Base-by-base conservation (phyloP, 148 eudicot genomes). In the Nepenthes mirabilis region DNA sequence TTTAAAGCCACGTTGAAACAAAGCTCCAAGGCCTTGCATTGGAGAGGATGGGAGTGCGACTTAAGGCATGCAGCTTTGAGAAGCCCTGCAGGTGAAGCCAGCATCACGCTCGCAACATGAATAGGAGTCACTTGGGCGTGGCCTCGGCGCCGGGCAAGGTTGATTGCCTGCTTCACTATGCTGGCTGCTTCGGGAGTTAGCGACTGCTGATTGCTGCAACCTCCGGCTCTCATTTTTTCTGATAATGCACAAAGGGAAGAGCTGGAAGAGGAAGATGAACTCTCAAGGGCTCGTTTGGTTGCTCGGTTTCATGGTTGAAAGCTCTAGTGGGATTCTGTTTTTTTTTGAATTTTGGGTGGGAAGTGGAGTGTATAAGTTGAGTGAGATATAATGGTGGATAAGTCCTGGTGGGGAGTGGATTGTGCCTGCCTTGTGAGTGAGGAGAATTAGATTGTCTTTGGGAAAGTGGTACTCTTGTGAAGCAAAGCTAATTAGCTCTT, bases 111-210 rank as follows among this genome's bases (percentile, higher is more conserved):
- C 2, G 95, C 97, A 1, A 91, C 91, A 48, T 91, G 97, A 43
- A 91, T 81, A 6, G 97, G 97, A 1, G 93, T 87, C 4, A 91
- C 95, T 63, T 91, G 97, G 8, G 97, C 80, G 72, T 91, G 95
- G 33, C 97, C 95, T 60, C 95, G 51, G 48, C 95, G 57, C 34
- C 84, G 79, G 0, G 95, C 95, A 1, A 91, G 77, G 73, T 37
- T 79, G 40, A 87, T 68, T 14, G 97, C 93, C 74, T 87, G 97
- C 70, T 81, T 91, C 1, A 91, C 95, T 13, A 78, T 68, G 33
- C 69, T 66, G 2, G 81, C 75, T 5, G 97, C 80, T 43, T 91
- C 97, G 2, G 75, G 59, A 1, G 90, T 84, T 61, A 91, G 83
- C 12, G 97, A 77, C 47, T 87, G 95, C 32, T 91, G 90, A 43